Evolutionary conservation across 2,329 filamentous ascomycete genomes (phyloP).

Genomic region (Camptophora hylomeconis): DNA sequence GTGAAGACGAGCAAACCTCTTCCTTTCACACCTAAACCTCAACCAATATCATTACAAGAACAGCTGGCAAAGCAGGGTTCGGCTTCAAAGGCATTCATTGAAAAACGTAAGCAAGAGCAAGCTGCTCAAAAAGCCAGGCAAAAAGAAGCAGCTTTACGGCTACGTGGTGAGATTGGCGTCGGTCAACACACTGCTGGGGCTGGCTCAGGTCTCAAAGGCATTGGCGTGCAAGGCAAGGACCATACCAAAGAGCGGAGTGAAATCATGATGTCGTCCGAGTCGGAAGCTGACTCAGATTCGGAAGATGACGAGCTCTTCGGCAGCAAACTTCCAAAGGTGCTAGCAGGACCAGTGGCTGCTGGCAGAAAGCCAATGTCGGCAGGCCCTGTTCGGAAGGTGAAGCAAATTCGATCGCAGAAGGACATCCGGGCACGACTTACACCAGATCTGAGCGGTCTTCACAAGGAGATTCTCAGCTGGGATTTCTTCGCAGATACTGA

Average conservation of each 20-base stretch:
- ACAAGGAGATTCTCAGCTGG: conserved; percentile 81
- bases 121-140: conserved; percentile 63
- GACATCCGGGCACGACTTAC: conserved; percentile 89
- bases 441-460: conserved; percentile 73
- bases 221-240: conserved; percentile 66
- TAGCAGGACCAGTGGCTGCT: conserved; percentile 35
- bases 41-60: conserved; percentile 4
- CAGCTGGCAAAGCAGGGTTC: conserved; percentile 16
- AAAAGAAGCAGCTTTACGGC: conserved; percentile 55
- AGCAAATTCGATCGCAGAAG: conserved; percentile 68
- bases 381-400: conserved; percentile 71
- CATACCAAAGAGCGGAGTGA: conserved; percentile 59
- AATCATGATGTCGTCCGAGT: conserved; percentile 72
- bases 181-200: conserved; percentile 52
- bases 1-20: conserved; percentile 13
- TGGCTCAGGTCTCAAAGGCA: conserved; percentile 61
- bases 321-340: conserved; percentile 29
- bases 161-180: conserved; percentile 42
- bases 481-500: conserved; percentile 86
- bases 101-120: conserved; percentile 60
- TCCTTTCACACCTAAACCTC: conserved; percentile 7
- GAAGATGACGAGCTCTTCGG: conserved; percentile 58
- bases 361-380: conserved; percentile 22
- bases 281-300: conserved; percentile 62
- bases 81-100: conserved; percentile 48